Evolutionary conservation across 2,329 filamentous ascomycete genomes (phyloP), one percentile per base, ranked within the genome.

Genomic region (Beauveria scarabaeidicola): DNA sequence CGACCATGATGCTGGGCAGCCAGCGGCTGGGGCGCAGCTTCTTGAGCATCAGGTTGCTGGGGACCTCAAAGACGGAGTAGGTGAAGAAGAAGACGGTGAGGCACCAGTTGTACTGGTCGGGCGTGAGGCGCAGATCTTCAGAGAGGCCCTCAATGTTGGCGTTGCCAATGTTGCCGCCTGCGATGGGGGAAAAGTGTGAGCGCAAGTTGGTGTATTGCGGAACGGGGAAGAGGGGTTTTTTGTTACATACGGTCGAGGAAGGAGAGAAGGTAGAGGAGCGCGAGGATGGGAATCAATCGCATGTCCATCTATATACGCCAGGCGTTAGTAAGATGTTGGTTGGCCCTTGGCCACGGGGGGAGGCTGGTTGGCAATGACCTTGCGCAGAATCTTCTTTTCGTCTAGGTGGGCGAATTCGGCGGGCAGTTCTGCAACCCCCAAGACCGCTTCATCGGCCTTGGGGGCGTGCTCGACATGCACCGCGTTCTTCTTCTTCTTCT

Each of bases 31-130:
- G 90, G 0, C 86, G 81, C 55, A 91, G 75, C 15, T 80, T 82
- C 71, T 93, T 94, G 59, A 94, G 81, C 8, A 93, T 73, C 13
- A 93, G 72, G 66, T 94, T 94, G 59, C 86, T 90, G n/a, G 89
- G 76, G 0, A 87, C 82, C 68, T 93, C 89, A 63, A 90, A 68
- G 64, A 63, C 60, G 46, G 66, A 72, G 58, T 74, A 77, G 4
- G 72, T 75, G 52, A 75, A 76, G 63, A 77, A 74, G 7, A 70
- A 72, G 29, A 69, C 71, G 62, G 77, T 70, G 1, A 78, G 66
- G 27, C 71, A 74, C 19, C 73, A 67, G 58, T 78, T 75, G 56
- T 76, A 75, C 67, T 71, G 51, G 11, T 25, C 40, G 19, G 21
- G 10, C 3, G 29, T 59, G 21, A 51, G 21, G 48, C 63, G 29